A percentile compares a stretch with the other conserved stretches of the same genome.
phyloP scores from a whole-genome alignment of 1,284 basidiomycete genomes.

The Austroboletus rostrupii region DNA sequence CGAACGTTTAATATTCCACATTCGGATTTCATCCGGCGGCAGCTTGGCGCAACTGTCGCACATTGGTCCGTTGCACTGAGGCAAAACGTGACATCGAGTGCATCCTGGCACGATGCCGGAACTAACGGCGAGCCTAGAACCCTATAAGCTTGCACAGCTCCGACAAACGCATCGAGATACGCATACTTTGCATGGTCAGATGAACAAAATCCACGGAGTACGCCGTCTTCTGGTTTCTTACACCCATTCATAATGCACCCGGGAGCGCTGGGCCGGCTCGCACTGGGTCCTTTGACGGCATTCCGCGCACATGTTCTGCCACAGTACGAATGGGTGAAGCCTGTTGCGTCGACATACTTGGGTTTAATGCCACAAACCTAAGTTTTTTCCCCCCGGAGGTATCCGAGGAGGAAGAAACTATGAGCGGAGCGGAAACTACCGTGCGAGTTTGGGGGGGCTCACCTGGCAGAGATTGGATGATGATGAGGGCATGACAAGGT shows the following conservation, averaged over 20 bases:
- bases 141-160: slow-evolving; percentile 9
- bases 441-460: slow-evolving; percentile 12
- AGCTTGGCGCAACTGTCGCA: slow-evolving; percentile 24
- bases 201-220: slow-evolving; percentile 51
- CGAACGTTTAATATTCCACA: slow-evolving; percentile 31
- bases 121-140: slow-evolving; percentile 47
- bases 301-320: slow-evolving; percentile 53
- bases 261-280: slow-evolving; percentile 1
- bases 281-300: slow-evolving; percentile 26
- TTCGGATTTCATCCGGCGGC: slow-evolving; percentile 22
- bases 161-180: slow-evolving; percentile 14
- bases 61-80: slow-evolving; percentile 29
- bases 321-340: slow-evolving; percentile 55
- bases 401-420: not conserved
- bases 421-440: slow-evolving; percentile 13
- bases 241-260: slow-evolving; percentile 46
- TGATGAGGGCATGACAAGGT: slow-evolving; percentile 15
- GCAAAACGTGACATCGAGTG: slow-evolving; percentile 42
- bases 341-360: slow-evolving; percentile 52
- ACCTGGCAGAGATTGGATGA: slow-evolving; percentile 28
- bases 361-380: slow-evolving; percentile 57
- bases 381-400: slow-evolving; percentile 3
- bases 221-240: slow-evolving; percentile 43
- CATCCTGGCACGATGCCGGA: slow-evolving; percentile 44
- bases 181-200: slow-evolving; percentile 50